Evolutionary conservation across 2,329 filamentous ascomycete genomes (phyloP).

Genomic region (Fusarium denticulatum): DNA sequence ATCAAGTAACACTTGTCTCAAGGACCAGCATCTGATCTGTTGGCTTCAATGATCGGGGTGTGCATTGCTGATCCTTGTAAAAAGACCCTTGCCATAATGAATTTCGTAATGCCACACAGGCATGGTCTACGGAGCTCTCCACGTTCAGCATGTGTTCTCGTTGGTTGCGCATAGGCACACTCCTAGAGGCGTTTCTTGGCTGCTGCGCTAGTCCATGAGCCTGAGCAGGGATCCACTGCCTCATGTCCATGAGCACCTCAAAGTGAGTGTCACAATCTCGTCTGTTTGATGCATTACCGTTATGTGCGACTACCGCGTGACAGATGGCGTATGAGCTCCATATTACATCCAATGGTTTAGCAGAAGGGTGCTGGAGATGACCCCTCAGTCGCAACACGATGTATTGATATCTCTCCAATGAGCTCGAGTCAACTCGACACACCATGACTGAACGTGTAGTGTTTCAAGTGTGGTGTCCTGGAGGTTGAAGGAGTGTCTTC

Average conservation of each 20-base stretch:
- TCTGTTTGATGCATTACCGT: slow-evolving; percentile 18
- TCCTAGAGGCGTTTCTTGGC: slow-evolving; percentile 27
- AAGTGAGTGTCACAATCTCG: slow-evolving; percentile 17
- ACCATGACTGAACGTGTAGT: slow-evolving; percentile 21
- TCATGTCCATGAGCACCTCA: not conserved
- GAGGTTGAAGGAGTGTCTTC: slow-evolving; percentile 13
- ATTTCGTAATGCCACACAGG: slow-evolving; percentile 25
- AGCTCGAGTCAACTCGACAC: not conserved
- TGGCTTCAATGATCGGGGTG: slow-evolving; percentile 7
- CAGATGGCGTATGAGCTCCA: not conserved
- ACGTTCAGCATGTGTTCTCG: not conserved
- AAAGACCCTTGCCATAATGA: slow-evolving; percentile 25
- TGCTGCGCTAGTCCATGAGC: slow-evolving; percentile 12
- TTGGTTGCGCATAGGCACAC: slow-evolving; percentile 7
- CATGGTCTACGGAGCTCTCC: slow-evolving; percentile 14
- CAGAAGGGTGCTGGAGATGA: not conserved
- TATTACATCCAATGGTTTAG: not conserved
- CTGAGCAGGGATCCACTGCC: not conserved
- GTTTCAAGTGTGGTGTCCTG: slow-evolving; percentile 8
- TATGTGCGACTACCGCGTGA: slow-evolving; percentile 19
- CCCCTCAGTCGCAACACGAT: slow-evolving; percentile 9
- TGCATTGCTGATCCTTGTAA: slow-evolving; percentile 5
- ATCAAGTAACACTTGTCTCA: not conserved
- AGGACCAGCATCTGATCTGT: slow-evolving; percentile 8
- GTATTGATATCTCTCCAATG: not conserved